Evolutionary conservation across 2,329 filamentous ascomycete species (phyloP).

Genomic region (Alternaria angustiovoidea): DNA sequence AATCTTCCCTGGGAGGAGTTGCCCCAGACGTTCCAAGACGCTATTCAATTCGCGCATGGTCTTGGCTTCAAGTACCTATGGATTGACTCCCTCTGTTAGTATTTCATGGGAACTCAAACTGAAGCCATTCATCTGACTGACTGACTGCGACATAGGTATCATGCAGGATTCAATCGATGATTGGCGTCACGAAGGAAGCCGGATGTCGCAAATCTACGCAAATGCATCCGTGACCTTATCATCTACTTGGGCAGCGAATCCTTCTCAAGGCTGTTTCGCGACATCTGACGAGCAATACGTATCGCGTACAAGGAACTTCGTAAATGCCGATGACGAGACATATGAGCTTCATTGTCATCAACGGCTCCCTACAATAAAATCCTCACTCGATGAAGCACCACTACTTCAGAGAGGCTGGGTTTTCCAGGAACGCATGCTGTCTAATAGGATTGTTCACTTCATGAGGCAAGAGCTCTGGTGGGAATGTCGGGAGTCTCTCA

Average conservation of each 20-base stretch:
- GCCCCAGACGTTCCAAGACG: constrained; percentile 21
- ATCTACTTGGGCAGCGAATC: neutral
- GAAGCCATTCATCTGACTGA: neutral
- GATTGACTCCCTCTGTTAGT: constrained; percentile 25
- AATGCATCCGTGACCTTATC: constrained; percentile 4
- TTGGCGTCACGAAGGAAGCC: constrained; percentile 18
- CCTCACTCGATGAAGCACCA: neutral
- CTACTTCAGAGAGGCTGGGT: neutral
- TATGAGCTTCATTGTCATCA: neutral
- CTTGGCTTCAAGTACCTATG: constrained; percentile 22
- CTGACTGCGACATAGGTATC: neutral
- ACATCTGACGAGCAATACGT: neutral
- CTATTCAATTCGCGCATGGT: constrained; percentile 12
- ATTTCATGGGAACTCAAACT: neutral
- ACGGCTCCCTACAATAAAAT: neutral
- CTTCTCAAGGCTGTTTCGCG: constrained; percentile 3
- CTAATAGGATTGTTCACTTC: constrained; percentile 6
- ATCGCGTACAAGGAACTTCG: neutral
- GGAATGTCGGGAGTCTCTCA: neutral
- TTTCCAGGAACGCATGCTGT: constrained; percentile 4
- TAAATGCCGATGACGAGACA: neutral
- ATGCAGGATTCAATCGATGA: constrained; percentile 18
- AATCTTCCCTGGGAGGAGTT: constrained; percentile 7
- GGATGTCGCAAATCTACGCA: constrained; percentile 9
- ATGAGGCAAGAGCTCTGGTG: neutral